These are phyloP conservation scores for Tetracladium maxilliforme DNA, from an alignment of 2,329 filamentous ascomycete genomes.

Conservation along the genomic window DNA sequence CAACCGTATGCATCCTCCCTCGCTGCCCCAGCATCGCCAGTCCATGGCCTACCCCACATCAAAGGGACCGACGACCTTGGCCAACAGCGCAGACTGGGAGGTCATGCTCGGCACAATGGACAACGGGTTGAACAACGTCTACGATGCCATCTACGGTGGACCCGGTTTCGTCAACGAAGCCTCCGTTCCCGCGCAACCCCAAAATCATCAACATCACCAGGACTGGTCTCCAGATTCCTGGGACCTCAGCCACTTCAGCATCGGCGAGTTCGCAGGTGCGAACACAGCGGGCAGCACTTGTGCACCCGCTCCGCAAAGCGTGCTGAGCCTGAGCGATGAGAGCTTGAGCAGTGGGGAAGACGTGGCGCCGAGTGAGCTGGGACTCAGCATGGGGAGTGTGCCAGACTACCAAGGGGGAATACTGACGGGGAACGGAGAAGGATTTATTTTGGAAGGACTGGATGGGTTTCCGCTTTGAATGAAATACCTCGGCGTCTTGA, in stretches of 20 bases:
- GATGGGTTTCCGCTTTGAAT: too few relatives aligned
- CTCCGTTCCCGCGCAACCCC: too few relatives aligned
- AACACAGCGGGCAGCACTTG: constrained; percentile 12
- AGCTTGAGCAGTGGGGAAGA: constrained; percentile 38
- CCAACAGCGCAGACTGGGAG: constrained; percentile 76
- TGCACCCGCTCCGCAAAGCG: constrained; percentile 28
- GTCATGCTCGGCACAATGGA: constrained; percentile 67
- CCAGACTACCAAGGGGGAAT: too few relatives aligned
- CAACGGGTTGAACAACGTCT: constrained; percentile 68
- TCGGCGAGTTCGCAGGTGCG: constrained; percentile 16
- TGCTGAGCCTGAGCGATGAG: constrained; percentile 44
- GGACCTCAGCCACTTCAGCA: constrained; percentile 21
- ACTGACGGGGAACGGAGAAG: too few relatives aligned
- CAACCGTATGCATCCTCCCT: constrained; percentile 24
- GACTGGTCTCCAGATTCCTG: constrained; percentile 44
- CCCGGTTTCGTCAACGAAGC: constrained; percentile 27
- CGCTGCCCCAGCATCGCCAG: constrained; percentile 14
- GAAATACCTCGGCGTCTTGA: too few relatives aligned
- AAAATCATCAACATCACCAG: constrained; percentile 8
- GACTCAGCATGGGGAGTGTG: too few relatives aligned
- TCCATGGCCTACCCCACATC: constrained; percentile 18
- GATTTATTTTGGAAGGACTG: too few relatives aligned
- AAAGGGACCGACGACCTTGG: constrained; percentile 23
- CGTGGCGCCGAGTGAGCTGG: too few relatives aligned
- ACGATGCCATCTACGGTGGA: constrained; percentile 67